Evolutionary conservation across 2,329 filamentous ascomycete genomes (phyloP), one percentile per base, ranked within the genome.

Genomic region (Graphiopsis chlorocephala): DNA sequence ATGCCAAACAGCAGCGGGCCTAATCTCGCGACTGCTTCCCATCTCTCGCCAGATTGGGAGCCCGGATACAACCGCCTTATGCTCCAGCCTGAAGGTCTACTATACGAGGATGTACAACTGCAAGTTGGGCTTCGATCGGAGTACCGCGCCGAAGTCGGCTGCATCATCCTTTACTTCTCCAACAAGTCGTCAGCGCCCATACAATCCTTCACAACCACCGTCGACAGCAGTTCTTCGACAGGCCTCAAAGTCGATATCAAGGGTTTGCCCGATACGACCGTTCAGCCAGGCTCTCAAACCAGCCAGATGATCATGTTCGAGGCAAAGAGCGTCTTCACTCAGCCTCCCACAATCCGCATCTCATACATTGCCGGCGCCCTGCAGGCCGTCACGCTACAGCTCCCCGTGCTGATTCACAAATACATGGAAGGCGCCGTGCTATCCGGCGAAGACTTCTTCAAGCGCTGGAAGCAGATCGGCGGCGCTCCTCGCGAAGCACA

Each of bases 401-500:
- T 99, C 4, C 95, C 95, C 0, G 86, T 99, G 4, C 83, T 91
- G 0, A 86, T 94, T 62, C 94, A 98, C 79, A 97, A 97, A 76
- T 99, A 97, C 75, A 97, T 98, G 93, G 93, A 97, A 68, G 87
- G 91, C 0, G 93, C 95, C 0, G 90, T 95, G 64, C 82, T 99
- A 45, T 86, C 86, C 7, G 88, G 90, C 0, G 95, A 99, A 61
- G 95, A 99, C 75, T 99, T 98, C 79, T 99, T 99, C 86, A 97
- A 96, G 83, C 85, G 96, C 60, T 99, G 95, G 95, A 96, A 97
- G 83, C 95, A 99, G 79, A 98, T 99, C 72, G 95, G 95, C 14
- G 92, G 91, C 5, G 87, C 87, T 1, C 89, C 93, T 1, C 86
- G 96, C 31, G 96, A 99, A 78, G 89, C 91, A 0, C 95, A 99